Evolutionary conservation across 164 flowering plant genomes (phyloP).

Genomic region (Vitis vinifera): ASM3070453v1 NC_081811.1:27328001-27328500

Average conservation of each 20-base stretch:
- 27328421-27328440: slow-evolving; percentile 1
- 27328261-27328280: neutral
- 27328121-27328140: too few species aligned
- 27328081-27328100: too few species aligned
- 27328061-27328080: too few species aligned
- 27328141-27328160: too few species aligned
- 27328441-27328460: neutral
- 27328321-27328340: neutral
- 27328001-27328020: too few species aligned
- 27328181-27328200: neutral
- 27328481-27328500: neutral
- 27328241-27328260: neutral
- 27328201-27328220: neutral
- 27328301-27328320: neutral
- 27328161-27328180: too few species aligned
- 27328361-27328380: neutral
- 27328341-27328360: neutral
- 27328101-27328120: too few species aligned
- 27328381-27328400: neutral
- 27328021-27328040: too few species aligned
- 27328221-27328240: neutral
- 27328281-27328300: neutral
- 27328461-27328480: neutral
- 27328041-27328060: too few species aligned
- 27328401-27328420: neutral